phyloP scores from a whole-genome alignment of 176 grass and related monocot genomes.

The Microstegium vimineum region DNA sequence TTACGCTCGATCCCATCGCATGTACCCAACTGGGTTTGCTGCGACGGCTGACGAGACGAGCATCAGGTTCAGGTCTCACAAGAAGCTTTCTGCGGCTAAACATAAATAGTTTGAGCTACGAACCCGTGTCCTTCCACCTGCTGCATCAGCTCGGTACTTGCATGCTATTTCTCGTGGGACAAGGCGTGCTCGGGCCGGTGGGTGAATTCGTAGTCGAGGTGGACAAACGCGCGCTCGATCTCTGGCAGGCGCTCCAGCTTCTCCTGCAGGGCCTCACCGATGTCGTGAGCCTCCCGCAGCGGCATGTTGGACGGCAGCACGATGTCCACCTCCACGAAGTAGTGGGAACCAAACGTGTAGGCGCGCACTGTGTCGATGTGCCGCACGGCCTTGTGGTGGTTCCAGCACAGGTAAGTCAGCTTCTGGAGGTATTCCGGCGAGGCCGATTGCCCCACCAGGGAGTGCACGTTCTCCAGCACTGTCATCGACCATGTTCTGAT shows the following conservation, averaged over 20 bases:
- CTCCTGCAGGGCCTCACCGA: constrained; percentile 93
- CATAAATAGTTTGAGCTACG: not conserved
- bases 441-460: constrained; percentile 80
- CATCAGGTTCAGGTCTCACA: not conserved
- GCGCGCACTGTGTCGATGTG: constrained; percentile 95
- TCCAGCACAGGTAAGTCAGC: constrained; percentile 94
- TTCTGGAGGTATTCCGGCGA: constrained; percentile 90
- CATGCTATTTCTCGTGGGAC: constrained; percentile 55
- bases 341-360: constrained; percentile 96
- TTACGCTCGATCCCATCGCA: not conserved
- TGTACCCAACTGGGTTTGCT: constrained; percentile 29
- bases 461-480: constrained; percentile 92
- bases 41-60: constrained; percentile 2
- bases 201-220: constrained; percentile 95
- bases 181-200: constrained; percentile 82
- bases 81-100: not conserved
- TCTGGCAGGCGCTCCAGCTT: constrained; percentile 87
- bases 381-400: constrained; percentile 91
- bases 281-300: constrained; percentile 81
- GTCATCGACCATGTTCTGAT: constrained; percentile 94
- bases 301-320: constrained; percentile 83
- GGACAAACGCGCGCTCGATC: constrained; percentile 93
- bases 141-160: not conserved
- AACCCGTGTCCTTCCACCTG: not conserved
- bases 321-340: constrained; percentile 95